A percentile compares a stretch with the other conserved stretches of the same genome.
These are phyloP conservation scores for Colletotrichum neosansevieriae DNA, from an alignment of 2,329 filamentous ascomycete species.

Conservation along the genomic window DNA sequence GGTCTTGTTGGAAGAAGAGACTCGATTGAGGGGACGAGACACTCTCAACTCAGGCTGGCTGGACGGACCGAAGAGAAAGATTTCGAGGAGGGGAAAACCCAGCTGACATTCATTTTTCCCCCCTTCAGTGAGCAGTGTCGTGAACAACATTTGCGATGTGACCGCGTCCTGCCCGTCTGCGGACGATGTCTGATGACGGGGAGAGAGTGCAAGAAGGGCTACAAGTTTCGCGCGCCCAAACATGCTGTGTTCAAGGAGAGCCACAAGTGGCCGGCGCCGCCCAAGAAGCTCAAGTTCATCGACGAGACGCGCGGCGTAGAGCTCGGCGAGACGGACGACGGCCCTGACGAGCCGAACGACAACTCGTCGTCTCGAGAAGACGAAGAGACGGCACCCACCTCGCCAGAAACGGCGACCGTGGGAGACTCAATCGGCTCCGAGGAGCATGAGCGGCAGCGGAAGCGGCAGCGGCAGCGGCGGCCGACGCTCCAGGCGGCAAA, in stretches of 20 bases:
- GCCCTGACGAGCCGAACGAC: background rate
- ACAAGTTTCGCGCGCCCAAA: slow-evolving; percentile 40
- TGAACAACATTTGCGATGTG: slow-evolving; percentile 61
- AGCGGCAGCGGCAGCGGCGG: background rate
- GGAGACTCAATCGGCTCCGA: slow-evolving; percentile 5
- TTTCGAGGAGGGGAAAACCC: background rate
- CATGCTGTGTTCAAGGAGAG: slow-evolving; percentile 37
- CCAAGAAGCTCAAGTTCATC: slow-evolving; percentile 38
- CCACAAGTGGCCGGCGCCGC: slow-evolving; percentile 38
- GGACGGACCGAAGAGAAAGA: background rate
- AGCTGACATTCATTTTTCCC: slow-evolving; percentile 14
- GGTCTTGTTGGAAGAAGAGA: background rate
- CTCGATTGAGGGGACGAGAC: background rate
- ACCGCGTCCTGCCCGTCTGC: slow-evolving; percentile 39
- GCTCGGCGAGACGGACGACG: slow-evolving; percentile 29
- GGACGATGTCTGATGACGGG: slow-evolving; percentile 39
- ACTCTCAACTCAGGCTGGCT: background rate
- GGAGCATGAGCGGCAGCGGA: background rate
- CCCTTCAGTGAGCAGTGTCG: slow-evolving; percentile 59
- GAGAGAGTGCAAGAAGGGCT: slow-evolving; percentile 40
- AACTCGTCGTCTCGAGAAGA: slow-evolving; percentile 3
- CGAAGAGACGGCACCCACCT: slow-evolving; percentile 5
- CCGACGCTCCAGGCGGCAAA: slow-evolving; percentile 25
- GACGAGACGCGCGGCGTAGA: slow-evolving; percentile 36
- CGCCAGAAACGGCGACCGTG: slow-evolving; percentile 22